phyloP scores from a whole-genome alignment of 805 yeast genomes.

The Ogataea paradorogensis region DNA sequence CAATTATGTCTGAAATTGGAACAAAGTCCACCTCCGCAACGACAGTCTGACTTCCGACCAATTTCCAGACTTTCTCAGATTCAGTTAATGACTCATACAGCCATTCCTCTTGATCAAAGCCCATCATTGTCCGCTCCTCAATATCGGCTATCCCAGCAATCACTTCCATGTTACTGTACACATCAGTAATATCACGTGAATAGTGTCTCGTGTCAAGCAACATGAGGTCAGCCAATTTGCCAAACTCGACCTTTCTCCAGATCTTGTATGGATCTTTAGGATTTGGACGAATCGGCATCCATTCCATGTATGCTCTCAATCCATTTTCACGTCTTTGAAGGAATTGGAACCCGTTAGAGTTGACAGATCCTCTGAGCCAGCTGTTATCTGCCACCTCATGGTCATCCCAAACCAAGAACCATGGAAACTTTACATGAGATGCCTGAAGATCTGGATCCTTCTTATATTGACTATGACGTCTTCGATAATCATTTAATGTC shows the following conservation, averaged over 20 bases:
- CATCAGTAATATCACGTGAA: slow-evolving; percentile 27
- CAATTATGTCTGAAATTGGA: slow-evolving; percentile 21
- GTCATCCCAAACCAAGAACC: slow-evolving; percentile 30
- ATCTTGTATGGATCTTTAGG: slow-evolving; percentile 15
- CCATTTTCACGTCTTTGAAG: slow-evolving; percentile 17
- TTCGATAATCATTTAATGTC: slow-evolving; percentile 23
- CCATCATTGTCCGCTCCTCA: slow-evolving; percentile 27
- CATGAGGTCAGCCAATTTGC: slow-evolving; percentile 19
- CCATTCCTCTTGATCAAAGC: slow-evolving; percentile 29
- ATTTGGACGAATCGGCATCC: slow-evolving; percentile 25
- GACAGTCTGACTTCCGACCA: slow-evolving; percentile 19
- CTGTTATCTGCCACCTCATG: slow-evolving; percentile 29
- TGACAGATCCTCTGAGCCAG: slow-evolving; percentile 25
- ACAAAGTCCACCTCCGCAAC: slow-evolving; percentile 15
- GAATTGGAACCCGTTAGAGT: slow-evolving; percentile 23
- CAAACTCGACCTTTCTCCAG: slow-evolving; percentile 25
- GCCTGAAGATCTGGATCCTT: slow-evolving; percentile 21
- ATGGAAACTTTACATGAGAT: slow-evolving; percentile 24
- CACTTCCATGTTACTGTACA: slow-evolving; percentile 20
- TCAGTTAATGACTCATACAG: slow-evolving; percentile 17
- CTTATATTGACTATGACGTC: slow-evolving; percentile 22
- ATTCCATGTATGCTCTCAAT: slow-evolving; percentile 25
- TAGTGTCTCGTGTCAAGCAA: slow-evolving; percentile 18
- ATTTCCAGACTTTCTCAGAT: slow-evolving; percentile 18
- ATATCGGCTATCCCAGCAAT: slow-evolving; percentile 16